Evolutionary conservation across 495 filamentous ascomycete species (phyloP), one percentile per base, ranked within the genome.

Genomic region (Hyaloscypha bicolor): DNA sequence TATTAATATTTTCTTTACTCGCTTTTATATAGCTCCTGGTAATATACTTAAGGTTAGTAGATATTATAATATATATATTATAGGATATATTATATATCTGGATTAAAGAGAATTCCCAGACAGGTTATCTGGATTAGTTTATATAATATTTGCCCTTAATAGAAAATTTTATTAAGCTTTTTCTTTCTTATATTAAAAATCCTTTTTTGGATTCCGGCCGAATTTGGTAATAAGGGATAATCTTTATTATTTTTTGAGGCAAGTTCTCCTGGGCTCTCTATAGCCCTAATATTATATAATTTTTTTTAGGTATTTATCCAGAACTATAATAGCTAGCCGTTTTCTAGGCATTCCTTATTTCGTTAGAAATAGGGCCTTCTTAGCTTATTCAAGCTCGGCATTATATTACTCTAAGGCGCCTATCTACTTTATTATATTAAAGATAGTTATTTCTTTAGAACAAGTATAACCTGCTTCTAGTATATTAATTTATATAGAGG

Each of bases 1-100:
- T 60, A 37, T 69, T 35, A 31, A 64, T 32, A 57, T 64, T 60
- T 65, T 69, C 53, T 65, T 69, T 68, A 30, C 65, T 68, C 31
- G 25, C 51, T 59, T 68, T 68, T 35, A 33, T 30, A 68, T 68
- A 67, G 64, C n/a, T 39, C 57, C 42, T 67, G 31, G 58, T 57
- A 37, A 57, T 51, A 32, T 37, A 67, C 32, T 67, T 42, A 67
- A 62, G 42, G 29, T 67, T 30, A 67, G 62, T 67, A 67, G 52
- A 3, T 62, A 55, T 55, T 30, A 67, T 62, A 30, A 62, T 52
- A 14, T 31, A 67, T 48, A n/a, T 30, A 67, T 62, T 31, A 59
- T 35, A 67, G 29, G 64, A 67, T 57, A 35, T 62, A 67, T 57
- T 57, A 62, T 62, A 67, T 67, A 67, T 67, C 22, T 61, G 31